These are phyloP conservation scores for Ogataea paraovalis DNA, from an alignment of 805 yeast species.

Conservation along the genomic window DNA sequence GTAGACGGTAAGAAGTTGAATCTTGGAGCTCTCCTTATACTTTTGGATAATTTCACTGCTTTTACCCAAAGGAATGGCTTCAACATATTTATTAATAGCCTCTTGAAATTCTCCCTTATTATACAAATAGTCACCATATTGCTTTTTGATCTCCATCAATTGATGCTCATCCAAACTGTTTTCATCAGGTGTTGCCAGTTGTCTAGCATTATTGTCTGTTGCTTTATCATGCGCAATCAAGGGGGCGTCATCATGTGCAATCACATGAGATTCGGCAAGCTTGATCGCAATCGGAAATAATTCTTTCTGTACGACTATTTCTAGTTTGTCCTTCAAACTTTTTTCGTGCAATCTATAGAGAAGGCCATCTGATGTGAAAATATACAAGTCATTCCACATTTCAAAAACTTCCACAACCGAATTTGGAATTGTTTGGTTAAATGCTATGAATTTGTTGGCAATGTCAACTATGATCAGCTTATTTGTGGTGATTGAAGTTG, in stretches of 20 bases:
- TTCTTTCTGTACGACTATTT: constrained; percentile 63
- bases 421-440: constrained; percentile 63
- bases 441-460: constrained; percentile 64
- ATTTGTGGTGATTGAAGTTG: constrained; percentile 36
- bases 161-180: constrained; percentile 24
- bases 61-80: constrained; percentile 41
- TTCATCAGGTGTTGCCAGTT: constrained; percentile 6
- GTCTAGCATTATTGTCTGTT: constrained; percentile 8
- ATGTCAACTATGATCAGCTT: constrained; percentile 66
- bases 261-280: constrained; percentile 50
- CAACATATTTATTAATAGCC: constrained; percentile 73
- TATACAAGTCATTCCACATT: constrained; percentile 52
- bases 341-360: constrained; percentile 67
- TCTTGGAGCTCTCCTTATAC: constrained; percentile 73
- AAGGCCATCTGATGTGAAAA: constrained; percentile 73
- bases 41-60: constrained; percentile 76
- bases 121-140: constrained; percentile 72
- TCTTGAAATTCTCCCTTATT: constrained; percentile 60
- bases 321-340: constrained; percentile 61
- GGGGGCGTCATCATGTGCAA: constrained; percentile 44
- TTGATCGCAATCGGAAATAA: constrained; percentile 69
- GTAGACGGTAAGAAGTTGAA: constrained; percentile 58
- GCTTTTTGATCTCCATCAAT: constrained; percentile 42
- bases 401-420: constrained; percentile 56
- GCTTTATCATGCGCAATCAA: constrained; percentile 26